Evolutionary conservation across 2,329 filamentous ascomycete species (phyloP), one percentile per base, ranked within the genome.

Genomic region (Curvularia hawaiiensis): DNA sequence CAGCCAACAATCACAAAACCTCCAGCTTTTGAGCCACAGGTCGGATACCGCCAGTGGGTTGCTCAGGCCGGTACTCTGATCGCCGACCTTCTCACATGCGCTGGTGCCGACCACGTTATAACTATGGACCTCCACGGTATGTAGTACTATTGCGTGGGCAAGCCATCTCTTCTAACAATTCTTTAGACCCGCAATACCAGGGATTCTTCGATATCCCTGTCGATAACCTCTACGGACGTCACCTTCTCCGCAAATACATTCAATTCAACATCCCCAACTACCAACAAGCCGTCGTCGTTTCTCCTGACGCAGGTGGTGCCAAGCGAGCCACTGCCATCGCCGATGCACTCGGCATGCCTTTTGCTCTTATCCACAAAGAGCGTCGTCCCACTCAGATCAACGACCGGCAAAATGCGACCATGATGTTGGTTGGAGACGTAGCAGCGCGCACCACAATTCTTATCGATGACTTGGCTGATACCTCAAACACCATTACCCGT

Each of bases 131-230:
- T 99, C 51, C 72, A 75, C 50, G 67, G 67, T 69, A 49, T 24
- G 63, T 50, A 35, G 3, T n/a, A 10, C 4, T 20, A 10, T 2
- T 31, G 4, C 12, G 20, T 39, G 33, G 16, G 4, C 7, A n/a
- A 35, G 12, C 7, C 22, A 12, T 11, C 14, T n/a, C 16, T 12
- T 41, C 64, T 70, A 30, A 68, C 54, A 45, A 7, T 5, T 44
- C 7, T 5, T 95, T 75, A 70, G 94, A 97, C 76, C 90, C 92
- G 41, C 92, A 99, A 78, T 98, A 98, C 73, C 95, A 99, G 78
- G 95, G 95, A 52, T 99, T 97, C 83, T 98, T 99, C 74, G 94
- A 99, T 73, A 97, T 98, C 57, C 95, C 95, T 2, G 95, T 99
- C 55, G 95, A 99, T 80, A 99, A 99, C 76, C 84, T 99, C 18